Evolutionary conservation across 352 stramenopile species (phyloP), one percentile per base, ranked within the genome.

Genomic region (Achlya hypogyna): DNA sequence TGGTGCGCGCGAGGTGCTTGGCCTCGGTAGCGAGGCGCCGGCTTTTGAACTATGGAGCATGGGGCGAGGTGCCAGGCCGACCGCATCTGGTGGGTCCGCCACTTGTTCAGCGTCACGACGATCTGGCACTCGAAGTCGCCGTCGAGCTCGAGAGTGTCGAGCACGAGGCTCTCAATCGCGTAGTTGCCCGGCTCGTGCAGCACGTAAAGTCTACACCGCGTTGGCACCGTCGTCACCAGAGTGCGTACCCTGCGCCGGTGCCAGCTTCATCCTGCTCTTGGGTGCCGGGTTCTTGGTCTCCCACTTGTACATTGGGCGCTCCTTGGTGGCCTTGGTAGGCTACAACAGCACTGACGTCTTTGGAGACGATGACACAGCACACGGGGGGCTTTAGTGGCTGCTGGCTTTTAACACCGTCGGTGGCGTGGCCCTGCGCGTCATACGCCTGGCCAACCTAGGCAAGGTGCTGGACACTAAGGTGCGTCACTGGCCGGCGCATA

Each of bases 121-220:
- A 67, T 67, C 27, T 67, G 60, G 58, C 56, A 67, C 60, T 67
- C 60, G 43, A 67, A 67, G 14, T 25, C n/a, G 6, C 60, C 60
- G 38, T 67, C 60, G 16, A 67, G 22, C 43, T 59, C 40, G 14
- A 67, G 42, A 10, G 60, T 67, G 32, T 67, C 58, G n/a, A 54
- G 34, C 27, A 67, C 60, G 18, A 43, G 60, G 27, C 35, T 67
- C n/a, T 32, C n/a, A 4, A 43, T 67, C 14, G 60, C 56, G 27
- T 58, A 67, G 31, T 67, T 38, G 6, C 60, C 60, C 18, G 60
- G 60, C 27, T 67, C 60, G 31, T 32, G 60, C 28, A 47, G 27
- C 35, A 67, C 43, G 60, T 67, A 67, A 58, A 51, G 18, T 67
- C 60, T 67, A 63, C 12, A 9, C 20, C 29, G 40, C 8, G 6